Conservation (phyloP, 805 yeast species). For the Yarrowia sp. region DNA sequence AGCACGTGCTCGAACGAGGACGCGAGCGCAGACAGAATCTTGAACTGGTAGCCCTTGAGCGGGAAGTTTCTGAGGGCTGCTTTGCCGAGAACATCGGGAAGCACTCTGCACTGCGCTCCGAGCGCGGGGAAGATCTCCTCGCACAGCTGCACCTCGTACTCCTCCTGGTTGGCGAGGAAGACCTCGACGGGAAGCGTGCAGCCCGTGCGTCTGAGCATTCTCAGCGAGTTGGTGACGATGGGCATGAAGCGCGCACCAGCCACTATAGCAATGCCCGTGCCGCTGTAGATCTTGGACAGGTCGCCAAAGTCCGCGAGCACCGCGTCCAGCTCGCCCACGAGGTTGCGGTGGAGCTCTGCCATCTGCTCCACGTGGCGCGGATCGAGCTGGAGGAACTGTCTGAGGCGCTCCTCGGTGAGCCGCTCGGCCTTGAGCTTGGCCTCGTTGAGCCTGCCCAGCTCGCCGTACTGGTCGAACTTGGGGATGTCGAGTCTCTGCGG, state of each 20-base stretch:
- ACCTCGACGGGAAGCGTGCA: slow-evolving; percentile 78
- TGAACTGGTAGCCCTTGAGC: slow-evolving; percentile 65
- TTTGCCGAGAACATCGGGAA: slow-evolving; percentile 60
- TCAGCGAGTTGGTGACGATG: slow-evolving; percentile 63
- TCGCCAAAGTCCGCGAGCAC: slow-evolving; percentile 9
- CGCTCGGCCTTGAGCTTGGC: slow-evolving; percentile 35
- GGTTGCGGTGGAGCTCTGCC: slow-evolving; percentile 48
- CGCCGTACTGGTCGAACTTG: slow-evolving; percentile 6
- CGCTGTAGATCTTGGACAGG: slow-evolving; percentile 33
- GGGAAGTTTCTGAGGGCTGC: slow-evolving; percentile 48
- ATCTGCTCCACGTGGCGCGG: slow-evolving; percentile 46
- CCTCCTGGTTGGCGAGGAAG: slow-evolving; percentile 65
- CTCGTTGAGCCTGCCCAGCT: neutral
- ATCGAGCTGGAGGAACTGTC: slow-evolving; percentile 49
- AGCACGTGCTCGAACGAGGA: slow-evolving; percentile 72
- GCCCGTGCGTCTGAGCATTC: slow-evolving; percentile 63
- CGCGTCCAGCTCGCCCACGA: slow-evolving; percentile 43
- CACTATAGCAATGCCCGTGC: slow-evolving; percentile 62
- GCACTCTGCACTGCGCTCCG: slow-evolving; percentile 64
- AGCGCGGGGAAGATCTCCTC: slow-evolving; percentile 57
- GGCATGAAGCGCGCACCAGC: slow-evolving; percentile 82
- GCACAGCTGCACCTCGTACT: slow-evolving; percentile 72
- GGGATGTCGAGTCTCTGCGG: slow-evolving; percentile 5
- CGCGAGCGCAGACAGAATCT: slow-evolving; percentile 65
- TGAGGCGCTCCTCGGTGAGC: slow-evolving; percentile 54